Conservation (phyloP, 2,329 filamentous ascomycete genomes). For the Penicillium sclerotiorum region DNA sequence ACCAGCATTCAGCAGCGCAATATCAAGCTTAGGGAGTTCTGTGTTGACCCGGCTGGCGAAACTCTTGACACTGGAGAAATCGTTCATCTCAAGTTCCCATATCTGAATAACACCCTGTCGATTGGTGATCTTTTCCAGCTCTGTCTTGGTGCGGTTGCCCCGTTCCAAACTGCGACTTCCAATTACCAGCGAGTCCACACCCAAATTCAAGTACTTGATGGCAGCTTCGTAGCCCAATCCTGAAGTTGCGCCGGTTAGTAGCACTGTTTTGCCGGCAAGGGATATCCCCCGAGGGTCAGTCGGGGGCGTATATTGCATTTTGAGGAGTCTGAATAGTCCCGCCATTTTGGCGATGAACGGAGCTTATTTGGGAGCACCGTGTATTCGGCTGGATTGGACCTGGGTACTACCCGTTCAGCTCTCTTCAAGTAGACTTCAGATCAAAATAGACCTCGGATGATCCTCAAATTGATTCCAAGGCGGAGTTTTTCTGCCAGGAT, state of each 20-base stretch:
- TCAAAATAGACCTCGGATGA: no score
- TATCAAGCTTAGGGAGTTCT: slow-evolving; percentile 45
- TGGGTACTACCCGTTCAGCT: no score
- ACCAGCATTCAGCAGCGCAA: slow-evolving; percentile 52
- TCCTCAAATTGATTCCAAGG: no score
- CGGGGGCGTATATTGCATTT: slow-evolving; percentile 38
- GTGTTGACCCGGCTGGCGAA: slow-evolving; percentile 44
- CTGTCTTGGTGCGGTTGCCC: slow-evolving; percentile 44
- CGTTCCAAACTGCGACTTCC: slow-evolving; percentile 48
- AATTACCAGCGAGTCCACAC: slow-evolving; percentile 49
- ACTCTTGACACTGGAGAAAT: slow-evolving; percentile 47
- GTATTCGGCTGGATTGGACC: no score
- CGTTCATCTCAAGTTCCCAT: slow-evolving; percentile 51
- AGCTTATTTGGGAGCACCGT: no score
- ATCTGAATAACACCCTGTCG: slow-evolving; percentile 43
- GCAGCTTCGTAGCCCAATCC: slow-evolving; percentile 56
- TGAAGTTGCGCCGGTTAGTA: slow-evolving; percentile 55
- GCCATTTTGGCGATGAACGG: slow-evolving; percentile 34
- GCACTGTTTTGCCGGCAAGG: slow-evolving; percentile 50
- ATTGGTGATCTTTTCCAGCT: slow-evolving; percentile 39
- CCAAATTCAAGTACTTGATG: slow-evolving; percentile 49
- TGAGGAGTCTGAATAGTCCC: slow-evolving; percentile 32
- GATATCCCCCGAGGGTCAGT: slow-evolving; percentile 39
- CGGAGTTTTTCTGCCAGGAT: no score
- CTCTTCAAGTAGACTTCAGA: no score